Conservation (phyloP, 1,139 yeast genomes). For the Debaryomyces subglobosus region DNA sequence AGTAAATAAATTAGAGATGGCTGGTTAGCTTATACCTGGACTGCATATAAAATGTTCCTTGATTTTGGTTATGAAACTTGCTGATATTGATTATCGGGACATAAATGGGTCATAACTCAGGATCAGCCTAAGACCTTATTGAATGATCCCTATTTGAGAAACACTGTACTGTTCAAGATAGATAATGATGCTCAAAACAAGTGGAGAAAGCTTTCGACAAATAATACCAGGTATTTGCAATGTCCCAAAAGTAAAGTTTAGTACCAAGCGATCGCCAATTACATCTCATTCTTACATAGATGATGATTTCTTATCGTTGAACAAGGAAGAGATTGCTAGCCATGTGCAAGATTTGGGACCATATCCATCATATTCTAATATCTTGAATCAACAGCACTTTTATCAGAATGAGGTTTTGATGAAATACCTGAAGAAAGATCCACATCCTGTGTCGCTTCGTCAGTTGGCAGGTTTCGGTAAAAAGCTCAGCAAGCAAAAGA, state of each 20-base stretch:
- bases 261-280: conserved; percentile 15
- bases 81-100: background rate
- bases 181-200: background rate
- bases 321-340: conserved; percentile 43
- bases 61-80: conserved; percentile 1
- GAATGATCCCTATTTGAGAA: background rate
- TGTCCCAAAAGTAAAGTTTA: background rate
- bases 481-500: conserved; percentile 74
- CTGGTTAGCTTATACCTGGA: conserved; percentile 8
- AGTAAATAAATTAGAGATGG: conserved; percentile 4
- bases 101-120: background rate
- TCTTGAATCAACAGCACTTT: conserved; percentile 70
- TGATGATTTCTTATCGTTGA: conserved; percentile 35
- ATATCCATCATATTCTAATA: conserved; percentile 46
- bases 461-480: conserved; percentile 91
- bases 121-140: background rate
- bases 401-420: conserved; percentile 80
- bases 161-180: background rate
- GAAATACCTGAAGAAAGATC: conserved; percentile 64
- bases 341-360: conserved; percentile 47
- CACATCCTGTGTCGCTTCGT: conserved; percentile 85
- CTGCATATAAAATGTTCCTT: background rate
- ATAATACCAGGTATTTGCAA: conserved; percentile 10
- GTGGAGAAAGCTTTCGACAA: background rate
- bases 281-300: conserved; percentile 34